Percentiles rank a stretch among this genome's conserved stretches.
Evolutionary conservation across 345 rosid genomes (phyloP).

Genomic region (Populus alba): DNA sequence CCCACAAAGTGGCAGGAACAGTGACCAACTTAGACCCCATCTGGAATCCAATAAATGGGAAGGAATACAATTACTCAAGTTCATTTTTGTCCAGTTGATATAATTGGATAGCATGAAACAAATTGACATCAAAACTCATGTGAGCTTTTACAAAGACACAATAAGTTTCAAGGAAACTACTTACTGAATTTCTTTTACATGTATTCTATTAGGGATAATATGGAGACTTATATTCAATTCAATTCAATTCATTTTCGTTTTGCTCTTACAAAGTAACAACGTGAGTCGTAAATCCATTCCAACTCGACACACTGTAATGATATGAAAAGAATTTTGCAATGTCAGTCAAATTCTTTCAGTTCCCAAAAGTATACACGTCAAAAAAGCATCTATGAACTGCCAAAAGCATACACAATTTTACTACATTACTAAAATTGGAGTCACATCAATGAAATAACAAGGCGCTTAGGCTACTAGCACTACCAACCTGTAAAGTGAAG

Average conservation of each 20-base stretch:
- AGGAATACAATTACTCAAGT: no score
- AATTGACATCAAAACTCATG: not conserved
- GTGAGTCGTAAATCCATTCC: not conserved
- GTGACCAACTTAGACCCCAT: not conserved
- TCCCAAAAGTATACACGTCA: not conserved
- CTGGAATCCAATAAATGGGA: not conserved
- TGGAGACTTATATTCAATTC: not conserved
- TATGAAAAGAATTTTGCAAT: not conserved
- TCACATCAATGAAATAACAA: not conserved
- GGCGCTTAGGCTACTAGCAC: not conserved
- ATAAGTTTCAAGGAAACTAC: not conserved
- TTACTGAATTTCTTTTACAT: not conserved
- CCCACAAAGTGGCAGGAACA: not conserved
- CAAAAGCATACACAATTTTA: not conserved
- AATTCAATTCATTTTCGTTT: not conserved
- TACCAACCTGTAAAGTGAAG: conserved; percentile 30
- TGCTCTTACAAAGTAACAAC: not conserved
- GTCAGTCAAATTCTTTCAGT: not conserved
- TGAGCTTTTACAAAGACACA: not conserved
- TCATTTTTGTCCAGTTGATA: no score
- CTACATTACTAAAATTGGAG: not conserved
- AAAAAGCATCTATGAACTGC: not conserved
- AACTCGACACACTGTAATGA: not conserved
- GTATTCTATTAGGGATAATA: not conserved
- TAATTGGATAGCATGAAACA: no score